Conservation (phyloP, 331 rosid species). For the Malus hybrid region DNA sequence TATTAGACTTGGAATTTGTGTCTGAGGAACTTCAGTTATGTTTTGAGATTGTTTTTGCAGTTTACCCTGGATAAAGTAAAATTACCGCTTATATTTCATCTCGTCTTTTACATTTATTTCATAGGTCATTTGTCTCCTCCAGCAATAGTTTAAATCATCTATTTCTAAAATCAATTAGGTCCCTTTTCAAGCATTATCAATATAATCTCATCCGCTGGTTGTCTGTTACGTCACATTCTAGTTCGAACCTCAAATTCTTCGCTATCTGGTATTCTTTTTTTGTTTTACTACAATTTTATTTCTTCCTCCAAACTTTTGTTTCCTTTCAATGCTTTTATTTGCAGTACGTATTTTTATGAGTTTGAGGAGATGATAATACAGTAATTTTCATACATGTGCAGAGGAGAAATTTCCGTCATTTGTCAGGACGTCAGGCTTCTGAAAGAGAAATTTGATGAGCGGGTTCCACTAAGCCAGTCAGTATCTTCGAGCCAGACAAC, state of each 20-base stretch:
- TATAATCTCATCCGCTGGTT: background rate
- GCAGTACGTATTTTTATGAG: background rate
- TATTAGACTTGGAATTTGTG: slow-evolving; percentile 6
- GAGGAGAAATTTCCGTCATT: slow-evolving; percentile 94
- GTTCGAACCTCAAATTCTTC: background rate
- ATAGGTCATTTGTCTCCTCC: background rate
- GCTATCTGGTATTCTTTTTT: background rate
- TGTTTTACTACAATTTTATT: background rate
- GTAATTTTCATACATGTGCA: slow-evolving; percentile 21
- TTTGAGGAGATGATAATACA: background rate
- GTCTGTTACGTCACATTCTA: background rate
- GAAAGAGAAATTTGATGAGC: slow-evolving; percentile 79
- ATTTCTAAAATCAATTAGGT: background rate
- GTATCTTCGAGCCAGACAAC: slow-evolving; percentile 81
- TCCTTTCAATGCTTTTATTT: background rate
- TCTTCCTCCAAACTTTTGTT: background rate
- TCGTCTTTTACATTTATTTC: background rate
- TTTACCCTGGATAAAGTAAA: background rate
- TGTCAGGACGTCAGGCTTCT: slow-evolving; percentile 73
- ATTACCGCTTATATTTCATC: background rate
- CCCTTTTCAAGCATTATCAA: background rate
- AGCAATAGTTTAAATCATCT: background rate
- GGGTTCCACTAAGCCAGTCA: slow-evolving; percentile 76
- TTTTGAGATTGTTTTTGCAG: background rate
- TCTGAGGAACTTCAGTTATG: background rate